Percentiles rank a stretch among this genome's conserved stretches.
Evolutionary conservation across 176 grass and related monocot genomes (phyloP).

Genomic region (Phyllostachys edulis): DNA sequence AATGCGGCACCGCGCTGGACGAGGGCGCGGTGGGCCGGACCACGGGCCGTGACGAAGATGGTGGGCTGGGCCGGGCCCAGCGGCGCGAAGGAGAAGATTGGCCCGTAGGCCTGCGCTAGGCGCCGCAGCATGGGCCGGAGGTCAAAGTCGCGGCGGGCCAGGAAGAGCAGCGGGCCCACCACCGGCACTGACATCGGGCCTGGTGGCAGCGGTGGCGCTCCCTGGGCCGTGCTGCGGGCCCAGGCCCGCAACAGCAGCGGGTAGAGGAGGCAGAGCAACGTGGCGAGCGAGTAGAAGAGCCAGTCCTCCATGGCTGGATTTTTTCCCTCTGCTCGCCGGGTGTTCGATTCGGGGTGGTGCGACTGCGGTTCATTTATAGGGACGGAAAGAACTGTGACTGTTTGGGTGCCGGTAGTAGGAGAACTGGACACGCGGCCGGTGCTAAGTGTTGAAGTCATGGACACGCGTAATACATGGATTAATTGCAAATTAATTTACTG

Average conservation of each 20-base stretch:
- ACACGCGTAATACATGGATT: not conserved
- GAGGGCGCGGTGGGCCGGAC: constrained; percentile 41
- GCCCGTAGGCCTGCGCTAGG: constrained; percentile 38
- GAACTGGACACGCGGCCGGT: constrained; percentile 23
- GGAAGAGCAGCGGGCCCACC: constrained; percentile 31
- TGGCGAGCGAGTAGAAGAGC: constrained; percentile 57
- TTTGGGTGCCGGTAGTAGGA: constrained; percentile 11
- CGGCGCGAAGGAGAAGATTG: constrained; percentile 47
- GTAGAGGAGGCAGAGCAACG: constrained; percentile 41
- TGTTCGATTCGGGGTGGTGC: not conserved
- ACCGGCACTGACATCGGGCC: constrained; percentile 38
- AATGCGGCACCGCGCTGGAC: constrained; percentile 53
- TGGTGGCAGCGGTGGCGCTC: constrained; percentile 28
- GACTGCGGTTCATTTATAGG: constrained; percentile 7
- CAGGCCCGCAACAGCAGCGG: constrained; percentile 20
- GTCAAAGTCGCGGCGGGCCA: constrained; percentile 38
- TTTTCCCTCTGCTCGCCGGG: not conserved
- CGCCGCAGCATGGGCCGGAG: constrained; percentile 32
- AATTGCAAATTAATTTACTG: too few species aligned
- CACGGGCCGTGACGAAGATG: constrained; percentile 48
- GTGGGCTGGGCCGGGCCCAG: constrained; percentile 9
- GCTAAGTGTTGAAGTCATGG: constrained; percentile 25
- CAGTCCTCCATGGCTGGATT: constrained; percentile 57
- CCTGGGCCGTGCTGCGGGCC: too few species aligned
- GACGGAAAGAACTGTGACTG: not conserved